A percentile compares a stretch with the other conserved stretches of the same genome.
Conservation (phyloP, 176 grass and related monocot genomes). For the Guadua angustifolia region DNA sequence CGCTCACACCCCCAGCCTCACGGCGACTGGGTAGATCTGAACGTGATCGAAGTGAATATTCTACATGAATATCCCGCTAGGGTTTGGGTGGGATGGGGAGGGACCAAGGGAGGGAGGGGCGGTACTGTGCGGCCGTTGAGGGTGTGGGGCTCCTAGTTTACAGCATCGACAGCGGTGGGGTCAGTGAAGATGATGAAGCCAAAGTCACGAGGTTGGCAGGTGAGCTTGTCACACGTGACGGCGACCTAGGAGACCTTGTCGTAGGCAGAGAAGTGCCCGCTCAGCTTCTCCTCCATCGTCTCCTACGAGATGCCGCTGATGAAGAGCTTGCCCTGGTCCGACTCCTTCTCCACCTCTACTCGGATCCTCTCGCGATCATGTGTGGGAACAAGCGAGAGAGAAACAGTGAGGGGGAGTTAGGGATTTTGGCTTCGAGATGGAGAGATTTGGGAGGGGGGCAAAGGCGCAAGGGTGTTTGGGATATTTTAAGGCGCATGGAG, state of each 20-base stretch:
- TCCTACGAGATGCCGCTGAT: conserved; percentile 99
- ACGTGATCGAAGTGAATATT: conserved; percentile 37
- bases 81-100: conserved; percentile 12
- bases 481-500: conserved; percentile 41
- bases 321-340: conserved; percentile 95
- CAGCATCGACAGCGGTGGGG: conserved; percentile 74
- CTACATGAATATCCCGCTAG: conserved; percentile 47
- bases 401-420: conserved; percentile 29
- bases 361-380: conserved; percentile 11
- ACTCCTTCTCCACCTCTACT: conserved; percentile 73
- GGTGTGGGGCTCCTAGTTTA: conserved; percentile 78
- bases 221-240: conserved; percentile 91
- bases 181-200: conserved; percentile 93
- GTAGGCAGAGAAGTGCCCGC: conserved; percentile 81
- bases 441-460: conserved; percentile 10
- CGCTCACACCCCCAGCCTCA: neutral
- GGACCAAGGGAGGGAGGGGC: neutral
- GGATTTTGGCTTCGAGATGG: conserved; percentile 39
- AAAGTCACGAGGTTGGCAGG: conserved; percentile 88
- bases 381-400: neutral
- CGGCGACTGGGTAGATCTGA: conserved; percentile 25
- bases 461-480: conserved; percentile 11
- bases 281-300: conserved; percentile 92
- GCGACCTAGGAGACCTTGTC: conserved; percentile 77
- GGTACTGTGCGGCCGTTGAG: conserved; percentile 88